Evolutionary conservation across 2,329 filamentous ascomycete genomes (phyloP), one percentile per base, ranked within the genome.

Genomic region (Thielaviopsis ethacetica): DNA sequence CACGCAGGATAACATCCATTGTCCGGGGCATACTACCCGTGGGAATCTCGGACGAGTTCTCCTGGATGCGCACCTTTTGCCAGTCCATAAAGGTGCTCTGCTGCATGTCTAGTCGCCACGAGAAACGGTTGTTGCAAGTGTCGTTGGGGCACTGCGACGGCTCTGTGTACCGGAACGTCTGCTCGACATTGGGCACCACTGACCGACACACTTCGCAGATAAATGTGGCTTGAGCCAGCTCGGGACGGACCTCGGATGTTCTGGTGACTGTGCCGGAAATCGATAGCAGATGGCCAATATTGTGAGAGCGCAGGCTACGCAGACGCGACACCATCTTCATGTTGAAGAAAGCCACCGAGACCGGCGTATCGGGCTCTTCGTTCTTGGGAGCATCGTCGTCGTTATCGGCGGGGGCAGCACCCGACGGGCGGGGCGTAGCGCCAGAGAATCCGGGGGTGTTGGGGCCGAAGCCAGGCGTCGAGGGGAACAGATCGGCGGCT

Each of bases 71-170:
- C 24, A 97, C 90, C 70, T 97, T 97, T 69, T 98, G 93, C 93
- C 93, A 98, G 73, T 98, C 93, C 62, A 98, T 87, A 69, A 98
- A 98, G 0, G 91, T 97, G 70, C 91, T 96, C 70, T 95, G 91
- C 51, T 89, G 81, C 67, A 98, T 96, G 66, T 98, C 91, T n/a
- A 98, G 74, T 64, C 90, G 84, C 93, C 93, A 98, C n/a, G 87
- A 89, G 61, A 85, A 75, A 26, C 93, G 84, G 73, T 98, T 98
- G 66, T 84, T 84, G 69, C 93, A 98, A 6, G 80, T 86, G 26
- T 76, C 70, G 68, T 97, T 97, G 10, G 93, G 91, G 65, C 93
- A 98, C 73, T 96, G 89, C 3, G 90, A 91, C 0, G 93, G 93
- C 69, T 98, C 93, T 0, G 91, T 96, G 71, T 96, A 98, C 67